Percentiles rank a stretch among this genome's conserved stretches.
These are phyloP conservation scores for Metschnikowia continentalis DNA, from an alignment of 805 yeast species.

Conservation along the genomic window DNA sequence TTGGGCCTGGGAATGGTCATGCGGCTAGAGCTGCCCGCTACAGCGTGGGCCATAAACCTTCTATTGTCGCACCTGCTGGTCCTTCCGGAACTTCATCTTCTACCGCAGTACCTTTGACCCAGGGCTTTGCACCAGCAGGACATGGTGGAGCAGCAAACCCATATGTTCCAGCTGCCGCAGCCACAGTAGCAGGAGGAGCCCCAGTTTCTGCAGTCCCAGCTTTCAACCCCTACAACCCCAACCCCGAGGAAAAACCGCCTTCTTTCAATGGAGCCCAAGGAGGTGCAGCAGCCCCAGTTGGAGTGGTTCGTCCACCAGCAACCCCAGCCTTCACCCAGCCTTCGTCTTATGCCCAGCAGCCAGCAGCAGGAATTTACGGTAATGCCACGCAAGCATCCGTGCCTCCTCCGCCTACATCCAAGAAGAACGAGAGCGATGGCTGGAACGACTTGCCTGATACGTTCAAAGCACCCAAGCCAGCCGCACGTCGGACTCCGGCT, in stretches of 20 bases:
- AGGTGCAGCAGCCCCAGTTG: slow-evolving; percentile 6
- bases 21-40: background rate
- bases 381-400: slow-evolving; percentile 4
- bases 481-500: slow-evolving; percentile 42
- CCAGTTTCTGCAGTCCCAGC: slow-evolving; percentile 10
- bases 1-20: background rate
- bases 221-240: slow-evolving; percentile 14
- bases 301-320: slow-evolving; percentile 15
- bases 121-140: background rate
- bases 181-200: too few species aligned
- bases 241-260: slow-evolving; percentile 8
- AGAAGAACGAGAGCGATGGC: slow-evolving; percentile 53
- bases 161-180: slow-evolving; percentile 12
- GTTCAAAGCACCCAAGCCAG: slow-evolving; percentile 33
- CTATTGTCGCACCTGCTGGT: background rate
- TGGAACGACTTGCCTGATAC: slow-evolving; percentile 69
- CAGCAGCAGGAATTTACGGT: background rate
- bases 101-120: background rate
- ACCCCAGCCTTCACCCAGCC: slow-evolving; percentile 11
- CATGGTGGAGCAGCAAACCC: slow-evolving; percentile 1
- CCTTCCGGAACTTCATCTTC: background rate
- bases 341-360: background rate
- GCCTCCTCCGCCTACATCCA: slow-evolving; percentile 9
- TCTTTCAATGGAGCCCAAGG: slow-evolving; percentile 4
- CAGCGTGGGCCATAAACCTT: background rate